Base-by-base conservation (phyloP, 805 yeast genomes). In the Barnettozyma californica region DNA sequence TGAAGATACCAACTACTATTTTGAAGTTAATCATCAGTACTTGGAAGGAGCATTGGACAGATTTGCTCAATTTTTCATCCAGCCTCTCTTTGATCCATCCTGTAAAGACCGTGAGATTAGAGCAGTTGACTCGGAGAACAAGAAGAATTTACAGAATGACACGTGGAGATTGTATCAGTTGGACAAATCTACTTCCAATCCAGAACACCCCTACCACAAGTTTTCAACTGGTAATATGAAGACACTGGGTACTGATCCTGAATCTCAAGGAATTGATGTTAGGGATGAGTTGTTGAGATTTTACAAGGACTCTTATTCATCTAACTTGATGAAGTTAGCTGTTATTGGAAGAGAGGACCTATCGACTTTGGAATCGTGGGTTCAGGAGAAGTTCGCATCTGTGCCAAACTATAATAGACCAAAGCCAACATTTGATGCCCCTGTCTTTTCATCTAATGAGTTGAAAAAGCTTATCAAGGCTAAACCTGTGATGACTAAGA, bases 91-190 rank as follows among this genome's bases (percentile, higher is more conserved):
- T 57, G 68, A 71, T 45, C 68, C 74, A 47, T 73, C 80, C 53
- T 84, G 97, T 62, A 87, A 89, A 62, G 96, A 90, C 61, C 76
- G 97, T 48, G 99, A 92, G 67, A 86, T 92, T 58, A 80, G 82
- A 53, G 98, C 98, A 1, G 98, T 92, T 9, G 97, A 92, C 66
- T 86, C 96, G 35, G 99, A 92, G 68, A 89, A 92, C 70, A 92
- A 90, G 65, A 92, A 94, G 69, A 92, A 92, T 64, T 71, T 94
- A 45, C 98, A 92, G 66, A 85, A 77, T 62, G 99, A 92, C 66
- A 63, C 69, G 41, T 90, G 98, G 97, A 79, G 98, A 60, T 68
- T 88, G 43, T 83, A 84, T 60, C 98, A 92, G 68, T 72, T 92
- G 45, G 91, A 87, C 47, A 86, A 87, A 67, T 75, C 83, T 44